A percentile compares a stretch with the other conserved stretches of the same genome.
These are phyloP conservation scores for Pulicaria dysenterica DNA, from an alignment of 129 eudicot genomes.

Conservation along the genomic window DNA sequence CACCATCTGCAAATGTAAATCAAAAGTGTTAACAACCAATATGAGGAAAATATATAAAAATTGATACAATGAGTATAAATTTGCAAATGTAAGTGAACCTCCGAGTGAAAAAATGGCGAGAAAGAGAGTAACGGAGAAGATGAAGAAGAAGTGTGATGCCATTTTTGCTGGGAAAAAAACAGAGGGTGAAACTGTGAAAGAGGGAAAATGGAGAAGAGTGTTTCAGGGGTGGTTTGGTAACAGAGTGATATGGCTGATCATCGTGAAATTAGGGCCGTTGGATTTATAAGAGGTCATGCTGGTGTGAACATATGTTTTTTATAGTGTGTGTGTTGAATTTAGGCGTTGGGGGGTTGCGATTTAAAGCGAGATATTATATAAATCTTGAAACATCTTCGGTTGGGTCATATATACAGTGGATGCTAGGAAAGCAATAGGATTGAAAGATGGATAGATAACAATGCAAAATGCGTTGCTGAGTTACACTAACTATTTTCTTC, in stretches of 20 bases:
- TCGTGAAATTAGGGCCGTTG: constrained; percentile 22
- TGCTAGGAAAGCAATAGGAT: too few relatives aligned
- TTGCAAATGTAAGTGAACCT: constrained; percentile 27
- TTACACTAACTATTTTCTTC: too few relatives aligned
- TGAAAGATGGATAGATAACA: too few relatives aligned
- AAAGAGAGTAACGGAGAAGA: constrained; percentile 16
- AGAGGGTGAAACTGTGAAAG: not conserved
- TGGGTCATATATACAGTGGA: too few relatives aligned
- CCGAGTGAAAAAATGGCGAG: constrained; percentile 37
- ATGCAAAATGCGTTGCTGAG: too few relatives aligned
- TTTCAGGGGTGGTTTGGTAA: not conserved
- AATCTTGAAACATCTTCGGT: too few relatives aligned
- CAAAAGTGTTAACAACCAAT: not conserved
- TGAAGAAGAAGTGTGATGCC: constrained; percentile 9
- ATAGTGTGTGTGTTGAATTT: not conserved
- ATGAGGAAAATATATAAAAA: not conserved
- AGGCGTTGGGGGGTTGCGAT: too few relatives aligned
- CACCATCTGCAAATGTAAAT: constrained; percentile 54
- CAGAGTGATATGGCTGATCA: constrained; percentile 13
- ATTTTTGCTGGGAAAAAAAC: constrained; percentile 32
- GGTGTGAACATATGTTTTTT: not conserved
- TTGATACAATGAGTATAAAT: not conserved
- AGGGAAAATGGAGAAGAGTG: constrained; percentile 22
- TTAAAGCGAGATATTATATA: not conserved
- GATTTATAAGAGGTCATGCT: not conserved